A percentile compares a stretch with the other conserved stretches of the same genome.
These are phyloP conservation scores for Euphorbia peplus DNA, from an alignment of 345 rosid species.

Conservation along the genomic window DNA sequence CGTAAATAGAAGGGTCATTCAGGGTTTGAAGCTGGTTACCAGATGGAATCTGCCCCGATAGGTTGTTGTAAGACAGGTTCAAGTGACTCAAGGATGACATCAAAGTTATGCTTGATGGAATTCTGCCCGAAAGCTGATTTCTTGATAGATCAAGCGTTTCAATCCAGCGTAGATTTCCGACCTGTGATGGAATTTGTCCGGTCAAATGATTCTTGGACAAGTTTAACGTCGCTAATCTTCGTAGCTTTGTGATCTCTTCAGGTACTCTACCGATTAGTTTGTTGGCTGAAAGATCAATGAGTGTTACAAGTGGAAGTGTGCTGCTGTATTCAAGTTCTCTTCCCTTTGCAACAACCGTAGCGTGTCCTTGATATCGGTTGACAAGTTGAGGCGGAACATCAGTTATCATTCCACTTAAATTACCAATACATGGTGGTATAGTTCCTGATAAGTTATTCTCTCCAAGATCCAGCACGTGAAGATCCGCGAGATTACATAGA, in stretches of 20 bases:
- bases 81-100: constrained; percentile 17
- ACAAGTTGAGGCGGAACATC: not conserved
- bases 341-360: constrained; percentile 10
- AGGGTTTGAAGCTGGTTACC: constrained; percentile 22
- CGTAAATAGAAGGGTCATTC: constrained; percentile 18
- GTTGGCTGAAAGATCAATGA: constrained; percentile 22
- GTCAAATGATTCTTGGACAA: constrained; percentile 22
- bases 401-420: constrained; percentile 3
- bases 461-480: constrained; percentile 16
- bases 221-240: constrained; percentile 18
- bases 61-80: constrained; percentile 27
- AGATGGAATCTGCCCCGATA: constrained; percentile 19
- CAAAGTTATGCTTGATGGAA: constrained; percentile 18
- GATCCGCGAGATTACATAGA: constrained; percentile 5
- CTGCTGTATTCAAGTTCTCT: constrained; percentile 6
- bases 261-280: constrained; percentile 15
- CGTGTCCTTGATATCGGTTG: constrained; percentile 1
- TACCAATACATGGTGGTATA: constrained; percentile 4
- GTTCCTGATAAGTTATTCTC: constrained; percentile 14
- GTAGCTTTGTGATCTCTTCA: constrained; percentile 16
- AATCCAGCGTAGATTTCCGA: constrained; percentile 11
- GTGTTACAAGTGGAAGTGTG: constrained; percentile 8
- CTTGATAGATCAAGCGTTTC: constrained; percentile 25
- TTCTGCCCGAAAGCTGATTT: constrained; percentile 22
- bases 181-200: constrained; percentile 15